Evolutionary conservation across 1,284 basidiomycete species (phyloP), one percentile per base, ranked within the genome.

Genomic region (Rhizopogon parksii): DNA sequence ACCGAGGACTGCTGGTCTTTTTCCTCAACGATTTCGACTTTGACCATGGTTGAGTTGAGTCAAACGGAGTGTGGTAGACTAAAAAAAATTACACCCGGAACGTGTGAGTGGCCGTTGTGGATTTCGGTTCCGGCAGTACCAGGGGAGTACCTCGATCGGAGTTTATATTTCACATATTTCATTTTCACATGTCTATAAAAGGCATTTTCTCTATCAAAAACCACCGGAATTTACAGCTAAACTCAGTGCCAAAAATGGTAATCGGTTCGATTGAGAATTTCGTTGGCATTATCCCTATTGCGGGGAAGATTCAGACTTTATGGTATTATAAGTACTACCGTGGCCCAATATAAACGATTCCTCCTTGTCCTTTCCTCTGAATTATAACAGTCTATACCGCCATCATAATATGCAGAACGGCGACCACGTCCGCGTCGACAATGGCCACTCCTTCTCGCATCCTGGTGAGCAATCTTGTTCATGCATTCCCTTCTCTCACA

Each of bases 1-100:
- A 58, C 60, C 46, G 65, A 64, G 47, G 66, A 59, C 48, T 60
- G 61, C 50, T 62, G 65, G 61, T 85, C 83, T 69, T 85, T 83
- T 62, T 88, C 87, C 59, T 87, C 83, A 59, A 89, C 83, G 64
- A 89, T 88, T 70, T 87, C 78, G 58, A 91, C 86, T 61, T 90
- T 89, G 79, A 91, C 88, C 88, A 88, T 89, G 69, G 60, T 71
- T 54, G 30, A 32, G 11, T 12, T 54, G 30, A 32, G 11, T 32
- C 11, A 32, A 32, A 32, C 11, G 3, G 30, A 32, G 30, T 11
- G 59, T 62, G 60, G 51, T 32, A 14, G 11, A 46, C 34, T 40
- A 15, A 39, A 35, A 39, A 35, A 42, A 47, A 36, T 38, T 37
- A n/a, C 27, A 45, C 30, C 47, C 51, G 50, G 3, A 27, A 45